Percentiles rank a stretch among this genome's conserved stretches.
These are phyloP conservation scores for Gryganskiella cystojenkinii DNA, from an alignment of 192 early-diverging fungal genomes.

Conservation along the genomic window DNA sequence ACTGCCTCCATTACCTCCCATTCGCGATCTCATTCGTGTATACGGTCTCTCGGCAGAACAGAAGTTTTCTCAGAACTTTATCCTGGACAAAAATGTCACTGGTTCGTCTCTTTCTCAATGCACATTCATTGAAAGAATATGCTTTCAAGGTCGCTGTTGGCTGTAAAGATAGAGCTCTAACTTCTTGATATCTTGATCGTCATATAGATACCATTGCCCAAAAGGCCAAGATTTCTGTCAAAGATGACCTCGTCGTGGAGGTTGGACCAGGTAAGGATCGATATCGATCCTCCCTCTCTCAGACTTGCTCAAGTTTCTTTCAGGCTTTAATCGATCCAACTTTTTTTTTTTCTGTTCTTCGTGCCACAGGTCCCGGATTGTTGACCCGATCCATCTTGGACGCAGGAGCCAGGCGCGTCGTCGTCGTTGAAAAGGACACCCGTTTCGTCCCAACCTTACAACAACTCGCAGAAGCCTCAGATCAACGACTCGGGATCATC, in stretches of 20 bases:
- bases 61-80: slow-evolving; percentile 86
- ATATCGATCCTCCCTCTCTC: neutral
- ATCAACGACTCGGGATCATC: slow-evolving; percentile 55
- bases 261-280: slow-evolving; percentile 71
- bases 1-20: slow-evolving; percentile 71
- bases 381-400: slow-evolving; percentile 83
- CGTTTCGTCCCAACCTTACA: slow-evolving; percentile 74
- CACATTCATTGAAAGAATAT: neutral
- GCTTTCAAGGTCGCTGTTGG: neutral
- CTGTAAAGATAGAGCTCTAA: neutral
- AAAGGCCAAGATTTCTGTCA: slow-evolving; percentile 63
- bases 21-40: slow-evolving; percentile 77
- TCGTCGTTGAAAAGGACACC: slow-evolving; percentile 79
- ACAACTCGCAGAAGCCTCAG: slow-evolving; percentile 78
- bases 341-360: neutral
- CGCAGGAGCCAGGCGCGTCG: slow-evolving; percentile 66
- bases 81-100: slow-evolving; percentile 86
- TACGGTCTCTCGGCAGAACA: slow-evolving; percentile 78
- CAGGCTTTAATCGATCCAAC: neutral
- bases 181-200: neutral
- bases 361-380: slow-evolving; percentile 70
- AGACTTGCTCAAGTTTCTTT: neutral
- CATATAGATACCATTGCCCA: slow-evolving; percentile 71
- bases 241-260: slow-evolving; percentile 75
- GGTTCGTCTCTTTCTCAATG: slow-evolving; percentile 44